Conservation (phyloP, 2,329 filamentous ascomycete species). For the Penicillium sp. region DNA sequence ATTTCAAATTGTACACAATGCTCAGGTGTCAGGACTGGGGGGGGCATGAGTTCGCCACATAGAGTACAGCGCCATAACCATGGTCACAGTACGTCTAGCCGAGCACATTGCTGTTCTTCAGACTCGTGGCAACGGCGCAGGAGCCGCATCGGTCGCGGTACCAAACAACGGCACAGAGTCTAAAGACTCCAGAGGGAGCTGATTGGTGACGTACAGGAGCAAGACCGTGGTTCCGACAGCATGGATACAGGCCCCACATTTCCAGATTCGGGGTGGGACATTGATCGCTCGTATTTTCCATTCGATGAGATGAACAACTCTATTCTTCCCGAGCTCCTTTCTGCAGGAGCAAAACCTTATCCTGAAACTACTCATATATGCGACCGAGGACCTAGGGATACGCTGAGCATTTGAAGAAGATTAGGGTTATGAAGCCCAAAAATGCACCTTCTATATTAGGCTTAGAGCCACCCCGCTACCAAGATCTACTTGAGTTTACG, state of each 20-base stretch:
- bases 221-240: neutral
- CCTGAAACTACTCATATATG: neutral
- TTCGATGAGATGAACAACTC: no score
- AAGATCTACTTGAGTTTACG: neutral
- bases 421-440: neutral
- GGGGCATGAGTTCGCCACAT: neutral
- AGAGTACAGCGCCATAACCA: neutral
- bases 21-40: no score
- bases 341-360: neutral
- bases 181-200: neutral
- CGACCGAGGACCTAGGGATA: neutral
- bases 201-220: neutral
- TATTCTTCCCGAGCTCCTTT: neutral
- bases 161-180: neutral
- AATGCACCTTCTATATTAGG: neutral
- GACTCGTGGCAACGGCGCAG: constrained; percentile 5
- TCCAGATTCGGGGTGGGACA: neutral
- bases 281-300: no score
- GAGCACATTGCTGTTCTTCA: neutral
- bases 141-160: constrained; percentile 10
- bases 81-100: no score
- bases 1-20: no score
- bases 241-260: neutral
- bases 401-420: neutral
- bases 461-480: neutral